Evolutionary conservation across 371 early-diverging fungal genomes (phyloP).

Genomic region (Quaeritorhiza haematococci): DNA sequence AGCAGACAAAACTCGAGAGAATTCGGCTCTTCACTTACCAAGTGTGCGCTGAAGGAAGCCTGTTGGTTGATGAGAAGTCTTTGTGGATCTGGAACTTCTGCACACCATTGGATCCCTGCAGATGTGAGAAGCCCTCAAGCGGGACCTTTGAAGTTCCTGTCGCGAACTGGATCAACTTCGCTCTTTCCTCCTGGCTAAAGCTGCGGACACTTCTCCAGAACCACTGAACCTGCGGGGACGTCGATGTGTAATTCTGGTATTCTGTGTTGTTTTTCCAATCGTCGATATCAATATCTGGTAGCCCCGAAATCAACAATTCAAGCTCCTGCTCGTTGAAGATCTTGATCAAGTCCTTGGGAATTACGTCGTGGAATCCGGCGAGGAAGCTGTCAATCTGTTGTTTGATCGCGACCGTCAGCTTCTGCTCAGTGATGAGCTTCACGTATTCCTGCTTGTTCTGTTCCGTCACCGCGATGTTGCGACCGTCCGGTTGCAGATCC

Average conservation of each 20-base stretch:
- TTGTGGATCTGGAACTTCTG: slow-evolving; percentile 99
- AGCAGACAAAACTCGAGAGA: slow-evolving; percentile 1
- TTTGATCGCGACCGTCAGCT: slow-evolving; percentile 80
- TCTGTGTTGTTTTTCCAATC: slow-evolving; percentile 99
- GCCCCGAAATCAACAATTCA: slow-evolving; percentile 96
- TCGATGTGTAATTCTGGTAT: slow-evolving; percentile 83
- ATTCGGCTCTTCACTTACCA: slow-evolving; percentile 80
- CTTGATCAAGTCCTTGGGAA: slow-evolving; percentile 82
- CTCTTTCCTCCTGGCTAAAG: slow-evolving; percentile 94
- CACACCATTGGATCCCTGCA: slow-evolving; percentile 91
- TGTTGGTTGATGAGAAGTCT: slow-evolving; percentile 79
- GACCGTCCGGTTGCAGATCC: slow-evolving; percentile 88
- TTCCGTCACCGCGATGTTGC: slow-evolving; percentile 89
- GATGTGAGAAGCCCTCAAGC: slow-evolving; percentile 88
- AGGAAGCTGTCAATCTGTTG: slow-evolving; percentile 92
- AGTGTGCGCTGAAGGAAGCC: slow-evolving; percentile 97
- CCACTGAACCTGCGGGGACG: slow-evolving; percentile 93
- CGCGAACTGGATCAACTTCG: slow-evolving; percentile 96
- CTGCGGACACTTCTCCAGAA: slow-evolving; percentile 99
- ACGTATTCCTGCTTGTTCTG: slow-evolving; percentile 97
- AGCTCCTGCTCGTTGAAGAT: slow-evolving; percentile 98
- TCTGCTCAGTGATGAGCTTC: slow-evolving; percentile 83
- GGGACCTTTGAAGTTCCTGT: slow-evolving; percentile 99
- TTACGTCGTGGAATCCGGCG: slow-evolving; percentile 93
- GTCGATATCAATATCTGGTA: slow-evolving; percentile 96